A percentile compares a stretch with the other conserved stretches of the same genome.
Evolutionary conservation across 2,329 filamentous ascomycete species (phyloP).

Genomic region (Ophiocordyceps polyrhachis-furcata): DNA sequence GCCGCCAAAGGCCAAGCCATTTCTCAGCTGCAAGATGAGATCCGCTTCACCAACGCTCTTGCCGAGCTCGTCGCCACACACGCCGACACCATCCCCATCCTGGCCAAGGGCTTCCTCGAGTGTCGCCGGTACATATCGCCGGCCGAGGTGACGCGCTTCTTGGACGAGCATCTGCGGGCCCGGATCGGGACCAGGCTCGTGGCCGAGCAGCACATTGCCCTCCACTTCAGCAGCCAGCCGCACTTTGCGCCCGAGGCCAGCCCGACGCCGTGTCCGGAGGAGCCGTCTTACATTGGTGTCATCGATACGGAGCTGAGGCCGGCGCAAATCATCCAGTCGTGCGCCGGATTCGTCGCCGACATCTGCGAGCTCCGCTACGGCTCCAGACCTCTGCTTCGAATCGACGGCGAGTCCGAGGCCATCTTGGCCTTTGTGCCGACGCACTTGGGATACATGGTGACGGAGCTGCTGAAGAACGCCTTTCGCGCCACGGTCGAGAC

Average conservation of each 20-base stretch:
- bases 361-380: slow-evolving; percentile 96
- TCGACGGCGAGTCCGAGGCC: slow-evolving; percentile 75
- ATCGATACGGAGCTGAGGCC: slow-evolving; percentile 84
- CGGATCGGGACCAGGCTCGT: slow-evolving; percentile 87
- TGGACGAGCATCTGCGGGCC: slow-evolving; percentile 85
- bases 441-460: slow-evolving; percentile 94
- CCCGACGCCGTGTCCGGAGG: slow-evolving; percentile 30
- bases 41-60: slow-evolving; percentile 78
- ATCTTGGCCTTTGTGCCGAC: slow-evolving; percentile 87
- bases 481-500: slow-evolving; percentile 86
- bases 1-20: slow-evolving; percentile 18
- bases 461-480: slow-evolving; percentile 89
- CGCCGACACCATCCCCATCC: slow-evolving; percentile 79
- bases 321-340: slow-evolving; percentile 61
- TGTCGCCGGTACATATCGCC: slow-evolving; percentile 78
- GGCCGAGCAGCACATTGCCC: slow-evolving; percentile 88
- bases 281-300: slow-evolving; percentile 68
- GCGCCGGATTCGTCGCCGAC: slow-evolving; percentile 80
- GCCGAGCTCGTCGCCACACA: slow-evolving; percentile 93
- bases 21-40: slow-evolving; percentile 63
- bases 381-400: slow-evolving; percentile 57
- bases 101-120: slow-evolving; percentile 84
- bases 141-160: slow-evolving; percentile 67
- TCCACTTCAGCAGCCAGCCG: slow-evolving; percentile 56
- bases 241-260: slow-evolving; percentile 39